Percentiles rank a stretch among this genome's conserved stretches.
Conservation (phyloP, 2,329 filamentous ascomycete species). For the Raffaelea ambrosiae region DNA sequence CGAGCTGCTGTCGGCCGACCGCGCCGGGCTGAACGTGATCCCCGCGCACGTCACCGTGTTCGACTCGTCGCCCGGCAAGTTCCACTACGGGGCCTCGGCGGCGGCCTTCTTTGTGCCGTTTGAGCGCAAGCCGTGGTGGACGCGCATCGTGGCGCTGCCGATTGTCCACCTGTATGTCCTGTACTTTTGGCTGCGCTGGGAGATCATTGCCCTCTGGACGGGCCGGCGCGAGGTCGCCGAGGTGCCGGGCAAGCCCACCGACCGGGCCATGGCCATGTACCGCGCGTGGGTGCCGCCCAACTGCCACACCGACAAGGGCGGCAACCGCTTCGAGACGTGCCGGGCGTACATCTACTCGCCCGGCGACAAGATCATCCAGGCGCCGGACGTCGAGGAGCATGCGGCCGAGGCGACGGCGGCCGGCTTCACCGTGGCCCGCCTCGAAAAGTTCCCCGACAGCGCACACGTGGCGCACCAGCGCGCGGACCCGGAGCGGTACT, state of each 20-base stretch:
- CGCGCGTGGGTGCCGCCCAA: constrained; percentile 24
- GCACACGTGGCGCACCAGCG: constrained; percentile 43
- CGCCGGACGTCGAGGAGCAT: constrained; percentile 38
- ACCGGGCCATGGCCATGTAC: background rate
- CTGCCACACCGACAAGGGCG: constrained; percentile 18
- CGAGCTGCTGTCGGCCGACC: constrained; percentile 7
- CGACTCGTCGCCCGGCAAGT: constrained; percentile 41
- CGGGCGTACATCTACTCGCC: constrained; percentile 45
- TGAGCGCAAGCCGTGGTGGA: constrained; percentile 3
- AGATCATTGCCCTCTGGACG: background rate
- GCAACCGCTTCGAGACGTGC: constrained; percentile 28
- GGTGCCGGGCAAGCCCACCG: background rate
- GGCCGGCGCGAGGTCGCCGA: background rate
- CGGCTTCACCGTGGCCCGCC: constrained; percentile 29
- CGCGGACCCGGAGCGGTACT: constrained; percentile 39
- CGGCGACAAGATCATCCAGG: constrained; percentile 37
- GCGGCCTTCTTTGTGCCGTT: constrained; percentile 5
- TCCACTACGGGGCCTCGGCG: constrained; percentile 20
- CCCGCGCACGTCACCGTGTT: constrained; percentile 35
- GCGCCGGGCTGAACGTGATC: constrained; percentile 13
- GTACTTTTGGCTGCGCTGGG: constrained; percentile 19
- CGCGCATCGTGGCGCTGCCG: constrained; percentile 17
- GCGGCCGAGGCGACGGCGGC: constrained; percentile 28
- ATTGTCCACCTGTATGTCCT: constrained; percentile 18
- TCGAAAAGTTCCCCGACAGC: constrained; percentile 37